Conservation (phyloP, 352 stramenopile species). For the Phytophthora fragariae region DNA sequence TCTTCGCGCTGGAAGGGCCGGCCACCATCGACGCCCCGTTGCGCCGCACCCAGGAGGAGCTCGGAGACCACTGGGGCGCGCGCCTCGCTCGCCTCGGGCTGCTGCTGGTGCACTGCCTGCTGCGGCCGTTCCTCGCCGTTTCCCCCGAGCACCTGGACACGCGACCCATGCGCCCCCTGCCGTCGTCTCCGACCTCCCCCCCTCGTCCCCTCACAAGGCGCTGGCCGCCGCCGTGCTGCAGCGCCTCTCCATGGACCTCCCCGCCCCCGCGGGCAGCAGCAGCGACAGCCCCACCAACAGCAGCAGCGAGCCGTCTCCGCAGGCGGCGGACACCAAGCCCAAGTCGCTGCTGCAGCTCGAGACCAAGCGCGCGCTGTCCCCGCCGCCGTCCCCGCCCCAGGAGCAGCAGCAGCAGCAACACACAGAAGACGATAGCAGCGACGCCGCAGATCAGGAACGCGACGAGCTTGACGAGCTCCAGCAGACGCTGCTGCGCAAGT, state of each 20-base stretch:
- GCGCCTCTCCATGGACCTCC: constrained; percentile 29
- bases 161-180: constrained; percentile 11
- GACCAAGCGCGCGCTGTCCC: constrained; percentile 21
- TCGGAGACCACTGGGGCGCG: constrained; percentile 42
- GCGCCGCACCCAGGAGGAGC: constrained; percentile 12
- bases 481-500: constrained; percentile 34
- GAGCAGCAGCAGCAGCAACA: not conserved
- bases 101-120: constrained; percentile 39
- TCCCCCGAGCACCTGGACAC: constrained; percentile 12
- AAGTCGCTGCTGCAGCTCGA: constrained; percentile 15
- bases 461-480: constrained; percentile 34
- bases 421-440: not conserved
- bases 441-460: constrained; percentile 16
- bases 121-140: constrained; percentile 39
- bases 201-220: constrained; percentile 23
- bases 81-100: constrained; percentile 47
- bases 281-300: constrained; percentile 38
- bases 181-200: not conserved
- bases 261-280: not conserved
- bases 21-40: constrained; percentile 22
- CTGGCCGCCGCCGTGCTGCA: constrained; percentile 28
- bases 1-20: not conserved
- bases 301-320: constrained; percentile 43
- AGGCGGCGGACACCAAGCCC: constrained; percentile 21
- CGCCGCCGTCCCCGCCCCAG: constrained; percentile 18